Conservation (phyloP, 352 stramenopile species). For the Phytophthora boehmeriae region DNA sequence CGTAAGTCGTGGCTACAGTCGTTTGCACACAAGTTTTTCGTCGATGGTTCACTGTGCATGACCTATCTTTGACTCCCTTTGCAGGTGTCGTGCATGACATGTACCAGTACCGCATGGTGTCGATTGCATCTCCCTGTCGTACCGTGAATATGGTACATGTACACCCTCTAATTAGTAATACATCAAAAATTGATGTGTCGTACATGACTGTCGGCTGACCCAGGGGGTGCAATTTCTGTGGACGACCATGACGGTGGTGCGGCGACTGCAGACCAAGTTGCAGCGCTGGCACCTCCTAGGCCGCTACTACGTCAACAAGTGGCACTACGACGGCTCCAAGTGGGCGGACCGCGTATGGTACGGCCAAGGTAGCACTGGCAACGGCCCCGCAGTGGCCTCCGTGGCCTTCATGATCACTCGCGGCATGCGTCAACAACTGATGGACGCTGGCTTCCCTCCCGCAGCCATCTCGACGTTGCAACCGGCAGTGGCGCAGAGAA, state of each 20-base stretch:
- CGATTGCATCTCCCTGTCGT: no score
- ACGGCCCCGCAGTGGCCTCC: conserved; percentile 53
- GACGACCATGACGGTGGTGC: conserved; percentile 36
- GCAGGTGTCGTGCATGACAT: no score
- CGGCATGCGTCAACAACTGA: conserved; percentile 69
- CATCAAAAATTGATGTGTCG: not conserved
- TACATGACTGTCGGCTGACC: not conserved
- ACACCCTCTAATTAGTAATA: no score
- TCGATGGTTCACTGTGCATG: no score
- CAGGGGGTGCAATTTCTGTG: no score
- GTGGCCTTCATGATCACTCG: conserved; percentile 89
- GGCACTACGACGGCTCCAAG: conserved; percentile 83
- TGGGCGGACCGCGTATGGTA: conserved; percentile 77
- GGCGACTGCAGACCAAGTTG: conserved; percentile 43
- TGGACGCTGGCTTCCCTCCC: conserved; percentile 55
- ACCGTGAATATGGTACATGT: no score
- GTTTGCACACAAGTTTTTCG: no score
- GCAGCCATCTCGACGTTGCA: conserved; percentile 68
- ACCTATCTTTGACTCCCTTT: no score
- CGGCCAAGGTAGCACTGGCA: conserved; percentile 49
- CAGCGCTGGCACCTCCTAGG: conserved; percentile 72
- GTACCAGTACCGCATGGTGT: no score
- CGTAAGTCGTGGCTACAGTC: not conserved
- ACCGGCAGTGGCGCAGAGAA: conserved; percentile 58
- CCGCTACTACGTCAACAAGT: conserved; percentile 85